A percentile compares a stretch with the other conserved stretches of the same genome.
These are phyloP conservation scores for Phytophthora citricola DNA, from an alignment of 352 stramenopile genomes.

Conservation along the genomic window DNA sequence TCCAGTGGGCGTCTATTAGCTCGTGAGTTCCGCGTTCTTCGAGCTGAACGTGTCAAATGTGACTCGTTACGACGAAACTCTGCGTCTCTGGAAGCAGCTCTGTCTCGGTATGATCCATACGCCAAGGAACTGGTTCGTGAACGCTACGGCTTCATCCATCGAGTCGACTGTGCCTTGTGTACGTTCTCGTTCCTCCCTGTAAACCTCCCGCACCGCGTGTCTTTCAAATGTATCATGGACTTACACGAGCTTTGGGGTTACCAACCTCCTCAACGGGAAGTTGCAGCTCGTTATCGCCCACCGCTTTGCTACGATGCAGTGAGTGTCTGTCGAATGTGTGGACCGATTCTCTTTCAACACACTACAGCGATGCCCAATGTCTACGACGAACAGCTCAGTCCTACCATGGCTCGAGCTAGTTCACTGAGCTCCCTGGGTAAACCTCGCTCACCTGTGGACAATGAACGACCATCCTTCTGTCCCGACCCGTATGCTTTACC, in stretches of 20 bases:
- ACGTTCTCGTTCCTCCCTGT: conserved; percentile 56
- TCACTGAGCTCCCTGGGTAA: conserved; percentile 12
- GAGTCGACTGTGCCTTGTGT: conserved; percentile 70
- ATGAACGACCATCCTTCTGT: conserved; percentile 38
- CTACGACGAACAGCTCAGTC: conserved; percentile 23
- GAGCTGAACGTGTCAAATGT: conserved; percentile 44
- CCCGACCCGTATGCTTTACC: conserved; percentile 72
- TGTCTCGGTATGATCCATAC: conserved; percentile 54
- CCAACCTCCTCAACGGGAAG: conserved; percentile 47
- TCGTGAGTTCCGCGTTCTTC: conserved; percentile 58
- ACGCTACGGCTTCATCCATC: conserved; percentile 67
- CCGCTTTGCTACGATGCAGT: conserved; percentile 80
- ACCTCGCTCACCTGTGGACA: too few relatives aligned
- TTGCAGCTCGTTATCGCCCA: conserved; percentile 59
- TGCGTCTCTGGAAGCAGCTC: conserved; percentile 25
- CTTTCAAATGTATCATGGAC: conserved; percentile 83
- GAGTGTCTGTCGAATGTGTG: conserved; percentile 77
- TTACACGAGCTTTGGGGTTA: conserved; percentile 70
- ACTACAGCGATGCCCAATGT: conserved; percentile 35
- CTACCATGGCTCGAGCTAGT: conserved; percentile 14
- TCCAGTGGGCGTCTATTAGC: conserved; percentile 49
- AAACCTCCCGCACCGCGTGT: conserved; percentile 75
- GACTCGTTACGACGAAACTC: conserved; percentile 28
- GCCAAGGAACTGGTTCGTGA: conserved; percentile 57
- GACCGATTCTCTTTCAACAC: conserved; percentile 68